Base-by-base conservation (phyloP, 2,329 filamentous ascomycete genomes). In the Scopulariopsis brevicaulis region DNA sequence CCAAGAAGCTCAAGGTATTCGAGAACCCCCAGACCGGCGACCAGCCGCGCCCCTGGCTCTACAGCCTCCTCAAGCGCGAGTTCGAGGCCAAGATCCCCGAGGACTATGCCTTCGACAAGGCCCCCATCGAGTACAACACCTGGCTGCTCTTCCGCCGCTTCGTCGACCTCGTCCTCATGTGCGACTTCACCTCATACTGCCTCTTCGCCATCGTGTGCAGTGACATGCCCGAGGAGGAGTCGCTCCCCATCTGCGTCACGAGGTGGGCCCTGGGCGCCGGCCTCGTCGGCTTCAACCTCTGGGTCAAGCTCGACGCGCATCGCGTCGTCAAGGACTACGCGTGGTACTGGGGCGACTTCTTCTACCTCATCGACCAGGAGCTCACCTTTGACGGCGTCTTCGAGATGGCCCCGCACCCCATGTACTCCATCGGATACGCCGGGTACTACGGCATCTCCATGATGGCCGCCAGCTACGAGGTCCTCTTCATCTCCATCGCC, bases 331-430 rank as follows among this genome's bases (percentile, higher is more conserved):
- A 97, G 73, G 94, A 99, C 73, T 99, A 92, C 74, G 94, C 94
- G 32, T 99, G 94, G 94, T 99, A 97, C 74, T 99, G 94, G 94
- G 94, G 94, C 61, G 94, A 99, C 73, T 97, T 97, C 74, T 99
- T 97, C 79, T 99, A 91, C 73, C 85, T 99, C 67, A 90, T 99
- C 70, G 94, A 99, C 73, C 92, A 97, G 74, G 90, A 96, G 68
- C 79, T 99, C 70, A 97, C 92, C 55, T 99, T 99, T 71, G 94
- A 99, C 69, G 94, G 94, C 59, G 94, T 99, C 62, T 99, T 97
- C 70, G 94, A 99, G 74, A 95, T 99, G 86, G 94, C 94, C 22
- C 94, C 94, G 35, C 94, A 97, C 70, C 93, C 93, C 62, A 97
- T 97, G 93, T 97, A 97, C 74, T 96, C 92, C 58, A 93, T 97